A percentile compares a stretch with the other conserved stretches of the same genome.
phyloP scores from a whole-genome alignment of 75 land plant genomes.

The Isoetes taiwanensis region DNA sequence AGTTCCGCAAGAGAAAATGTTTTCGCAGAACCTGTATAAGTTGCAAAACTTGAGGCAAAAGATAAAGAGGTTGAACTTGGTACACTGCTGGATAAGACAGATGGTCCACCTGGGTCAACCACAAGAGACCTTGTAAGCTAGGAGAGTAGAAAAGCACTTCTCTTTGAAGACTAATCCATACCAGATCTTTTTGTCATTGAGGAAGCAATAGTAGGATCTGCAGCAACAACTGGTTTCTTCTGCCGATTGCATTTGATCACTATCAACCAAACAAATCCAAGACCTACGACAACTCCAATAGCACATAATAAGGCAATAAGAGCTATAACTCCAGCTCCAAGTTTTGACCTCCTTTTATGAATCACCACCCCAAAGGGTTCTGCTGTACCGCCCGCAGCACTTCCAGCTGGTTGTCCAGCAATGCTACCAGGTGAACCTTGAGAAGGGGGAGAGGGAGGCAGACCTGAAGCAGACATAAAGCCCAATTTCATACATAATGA shows the following conservation, averaged over 20 bases:
- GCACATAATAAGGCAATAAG: slow-evolving; percentile 48
- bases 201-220: slow-evolving; percentile 16
- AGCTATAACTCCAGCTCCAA: slow-evolving; percentile 28
- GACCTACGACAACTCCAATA: slow-evolving; percentile 28
- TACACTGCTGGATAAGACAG: not conserved
- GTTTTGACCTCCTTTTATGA: slow-evolving; percentile 15
- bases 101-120: no score
- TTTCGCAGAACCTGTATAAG: slow-evolving; percentile 50
- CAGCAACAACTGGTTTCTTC: slow-evolving; percentile 18
- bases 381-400: slow-evolving; percentile 8
- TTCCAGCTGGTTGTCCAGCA: no score
- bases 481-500: no score
- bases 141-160: not conserved
- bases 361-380: slow-evolving; percentile 60
- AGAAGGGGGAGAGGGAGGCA: slow-evolving; percentile 36
- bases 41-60: slow-evolving; percentile 20
- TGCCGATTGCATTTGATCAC: slow-evolving; percentile 19
- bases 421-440: slow-evolving; percentile 1
- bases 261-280: slow-evolving; percentile 36
- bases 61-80: slow-evolving; percentile 13
- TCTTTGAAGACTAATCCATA: slow-evolving; percentile 1
- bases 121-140: no score
- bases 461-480: slow-evolving; percentile 25
- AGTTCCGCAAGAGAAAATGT: slow-evolving; percentile 67
- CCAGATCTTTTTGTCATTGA: slow-evolving; percentile 43